Evolutionary conservation across 73 alveolate species (phyloP), one percentile per base, ranked within the genome.

Genomic region (Breviolum minutum): DNA sequence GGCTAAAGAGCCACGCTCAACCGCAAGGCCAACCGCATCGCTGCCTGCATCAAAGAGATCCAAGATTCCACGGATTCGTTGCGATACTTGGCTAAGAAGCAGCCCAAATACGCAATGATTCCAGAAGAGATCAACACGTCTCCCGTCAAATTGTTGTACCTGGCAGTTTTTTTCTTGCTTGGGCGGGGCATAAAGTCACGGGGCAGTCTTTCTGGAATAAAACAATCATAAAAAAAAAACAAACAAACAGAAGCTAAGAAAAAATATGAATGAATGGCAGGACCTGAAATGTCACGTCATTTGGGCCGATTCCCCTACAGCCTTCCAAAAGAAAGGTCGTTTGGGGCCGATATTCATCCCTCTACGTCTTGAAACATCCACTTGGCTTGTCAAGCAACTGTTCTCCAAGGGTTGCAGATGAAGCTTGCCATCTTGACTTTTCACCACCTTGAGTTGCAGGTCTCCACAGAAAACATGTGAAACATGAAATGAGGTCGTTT

Each of bases 61-160:
- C 99, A 99, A 87, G 99, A 99, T 79, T 97, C 99, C 64, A 99
- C 99, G 63, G 99, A 99, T 85, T 99, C 99, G 40, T 97, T 99
- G 99, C 99, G 99, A 99, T 99, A 99, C 85, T 99, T 97, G 81
- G 99, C 99, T 90, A 99, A 91, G 99, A 99, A 99, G 26, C 99
- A 99, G 69, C 99, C 99, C 64, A 99, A 99, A 95, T 99, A 99
- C 29, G 99, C 99, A 40, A 99, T 99, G 89, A 99, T 99, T 30
- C 99, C 99, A 16, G 99, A 99, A n/a, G 99, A 99, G 29, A 99
- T 99, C 97, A 99, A 99, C 26, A 99, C 99, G 99, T 99, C 99
- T 26, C 99, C 99, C 13, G 99, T 99, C 48, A 99, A 99, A 99
- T 99, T 99, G 97, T 99, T 90, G 76, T 95, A 95, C 99, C 85